These are phyloP conservation scores for Populus hybrid DNA, from an alignment of 441 rosid species.

Conservation along the genomic window DNA sequence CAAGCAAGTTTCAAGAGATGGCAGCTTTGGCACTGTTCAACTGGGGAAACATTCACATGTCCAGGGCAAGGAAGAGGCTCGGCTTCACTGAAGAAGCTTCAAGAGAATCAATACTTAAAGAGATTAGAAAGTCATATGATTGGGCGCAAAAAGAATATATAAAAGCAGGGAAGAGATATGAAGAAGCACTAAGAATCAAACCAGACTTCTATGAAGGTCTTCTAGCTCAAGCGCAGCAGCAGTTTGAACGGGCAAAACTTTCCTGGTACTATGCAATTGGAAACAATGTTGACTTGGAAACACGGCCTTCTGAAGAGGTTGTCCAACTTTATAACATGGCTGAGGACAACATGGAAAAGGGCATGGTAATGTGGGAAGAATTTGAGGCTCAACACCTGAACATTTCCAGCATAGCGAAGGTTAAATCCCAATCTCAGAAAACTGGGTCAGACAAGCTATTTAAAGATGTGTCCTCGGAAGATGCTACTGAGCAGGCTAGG, in stretches of 20 bases:
- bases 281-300: constrained; percentile 52
- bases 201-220: constrained; percentile 88
- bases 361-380: constrained; percentile 93
- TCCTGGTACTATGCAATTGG: constrained; percentile 79
- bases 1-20: constrained; percentile 95
- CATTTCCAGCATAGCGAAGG: constrained; percentile 44
- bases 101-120: constrained; percentile 51
- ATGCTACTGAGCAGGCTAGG: constrained; percentile 60
- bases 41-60: constrained; percentile 98
- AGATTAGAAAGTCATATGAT: constrained; percentile 53
- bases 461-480: constrained; percentile 51
- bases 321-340: constrained; percentile 76
- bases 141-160: constrained; percentile 72
- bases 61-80: constrained; percentile 76
- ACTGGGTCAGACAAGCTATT: constrained; percentile 50
- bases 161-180: constrained; percentile 67
- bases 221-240: constrained; percentile 87
- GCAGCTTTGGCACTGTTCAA: constrained; percentile 90
- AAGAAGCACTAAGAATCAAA: constrained; percentile 77
- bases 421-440: constrained; percentile 42
- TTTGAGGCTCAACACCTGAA: constrained; percentile 55
- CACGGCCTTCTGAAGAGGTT: constrained; percentile 63
- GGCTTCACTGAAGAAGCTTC: constrained; percentile 62
- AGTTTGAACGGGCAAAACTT: constrained; percentile 90
- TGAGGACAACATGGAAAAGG: constrained; percentile 85